phyloP scores from a whole-genome alignment of 805 yeast genomes.

The Yarrowia deformans region DNA sequence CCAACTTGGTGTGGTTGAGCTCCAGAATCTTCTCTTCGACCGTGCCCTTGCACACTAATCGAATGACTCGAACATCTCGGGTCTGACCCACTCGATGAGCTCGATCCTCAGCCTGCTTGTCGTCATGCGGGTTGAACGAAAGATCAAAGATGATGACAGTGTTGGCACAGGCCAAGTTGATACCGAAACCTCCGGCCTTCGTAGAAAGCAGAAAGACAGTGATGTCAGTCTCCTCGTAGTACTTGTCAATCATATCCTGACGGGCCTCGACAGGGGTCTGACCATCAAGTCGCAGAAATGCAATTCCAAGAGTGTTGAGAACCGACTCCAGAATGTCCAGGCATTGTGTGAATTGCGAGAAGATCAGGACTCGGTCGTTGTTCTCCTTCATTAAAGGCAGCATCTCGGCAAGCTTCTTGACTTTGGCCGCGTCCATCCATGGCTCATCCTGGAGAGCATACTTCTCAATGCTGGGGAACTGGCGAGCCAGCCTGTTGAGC shows the following conservation, averaged over 20 bases:
- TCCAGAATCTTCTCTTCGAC: slow-evolving; percentile 89
- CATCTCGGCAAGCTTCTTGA: slow-evolving; percentile 61
- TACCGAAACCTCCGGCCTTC: slow-evolving; percentile 98
- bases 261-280: slow-evolving; percentile 89
- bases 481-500: slow-evolving; percentile 72
- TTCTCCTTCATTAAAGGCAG: slow-evolving; percentile 62
- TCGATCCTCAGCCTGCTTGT: slow-evolving; percentile 97
- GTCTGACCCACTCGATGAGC: slow-evolving; percentile 98
- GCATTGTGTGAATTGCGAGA: slow-evolving; percentile 92
- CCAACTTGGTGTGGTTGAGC: slow-evolving; percentile 88
- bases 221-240: slow-evolving; percentile 79
- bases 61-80: slow-evolving; percentile 77
- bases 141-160: slow-evolving; percentile 91
- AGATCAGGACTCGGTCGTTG: slow-evolving; percentile 75
- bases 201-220: slow-evolving; percentile 91
- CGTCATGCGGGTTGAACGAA: slow-evolving; percentile 97
- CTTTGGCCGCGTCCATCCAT: slow-evolving; percentile 79
- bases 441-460: slow-evolving; percentile 62
- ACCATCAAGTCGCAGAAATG: slow-evolving; percentile 91
- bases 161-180: slow-evolving; percentile 94
- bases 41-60: slow-evolving; percentile 74
- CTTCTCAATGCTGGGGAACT: slow-evolving; percentile 65
- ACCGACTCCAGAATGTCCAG: slow-evolving; percentile 85
- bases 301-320: slow-evolving; percentile 65
- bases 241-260: slow-evolving; percentile 88